Evolutionary conservation across 441 rosid species (phyloP).

Genomic region (Gossypium davidsonii): DNA sequence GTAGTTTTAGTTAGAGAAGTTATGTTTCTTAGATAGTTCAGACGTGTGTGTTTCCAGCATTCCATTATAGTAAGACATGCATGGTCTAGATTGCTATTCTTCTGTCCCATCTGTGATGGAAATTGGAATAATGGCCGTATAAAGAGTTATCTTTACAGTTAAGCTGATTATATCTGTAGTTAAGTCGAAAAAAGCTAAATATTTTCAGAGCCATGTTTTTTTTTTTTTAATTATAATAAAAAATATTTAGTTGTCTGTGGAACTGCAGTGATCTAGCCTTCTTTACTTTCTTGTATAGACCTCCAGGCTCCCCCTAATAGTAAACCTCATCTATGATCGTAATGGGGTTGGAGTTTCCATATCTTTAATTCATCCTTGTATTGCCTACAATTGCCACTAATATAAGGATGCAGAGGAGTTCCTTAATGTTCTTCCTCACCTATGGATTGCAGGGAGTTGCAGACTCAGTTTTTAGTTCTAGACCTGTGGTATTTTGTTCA

Average conservation of each 20-base stretch:
- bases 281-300: no score
- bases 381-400: neutral
- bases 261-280: no score
- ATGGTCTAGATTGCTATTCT: no score
- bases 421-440: neutral
- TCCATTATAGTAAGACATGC: neutral
- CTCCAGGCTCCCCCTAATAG: no score
- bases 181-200: neutral
- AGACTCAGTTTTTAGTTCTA: neutral
- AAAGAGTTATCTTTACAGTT: neutral
- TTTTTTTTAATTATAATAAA: neutral
- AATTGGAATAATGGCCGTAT: neutral
- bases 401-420: neutral
- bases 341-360: no score
- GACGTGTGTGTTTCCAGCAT: neutral
- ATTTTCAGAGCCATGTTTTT: neutral
- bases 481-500: neutral
- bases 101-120: neutral
- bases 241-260: neutral
- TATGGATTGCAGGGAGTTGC: neutral
- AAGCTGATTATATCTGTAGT: neutral
- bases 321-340: no score
- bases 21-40: constrained; percentile 4
- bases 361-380: no score
- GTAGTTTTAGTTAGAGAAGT: neutral